A percentile compares a stretch with the other conserved stretches of the same genome.
phyloP scores from a whole-genome alignment of 2,329 filamentous ascomycete genomes.

The Cladophialophora exuberans region DNA sequence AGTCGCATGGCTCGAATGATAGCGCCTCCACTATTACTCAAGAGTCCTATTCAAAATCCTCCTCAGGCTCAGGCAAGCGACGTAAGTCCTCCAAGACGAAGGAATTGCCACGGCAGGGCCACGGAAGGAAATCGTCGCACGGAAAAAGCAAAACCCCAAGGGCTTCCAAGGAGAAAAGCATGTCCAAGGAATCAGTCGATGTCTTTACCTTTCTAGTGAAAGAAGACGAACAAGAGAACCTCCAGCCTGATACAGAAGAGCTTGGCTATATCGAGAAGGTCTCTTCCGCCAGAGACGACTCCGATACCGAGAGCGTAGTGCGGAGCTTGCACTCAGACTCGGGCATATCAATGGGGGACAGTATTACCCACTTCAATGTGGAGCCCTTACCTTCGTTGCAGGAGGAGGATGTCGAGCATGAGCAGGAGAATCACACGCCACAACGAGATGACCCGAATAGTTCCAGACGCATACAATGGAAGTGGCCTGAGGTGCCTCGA shows the following conservation, averaged over 20 bases:
- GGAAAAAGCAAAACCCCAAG: constrained; percentile 2
- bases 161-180: constrained; percentile 18
- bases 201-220: constrained; percentile 31
- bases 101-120: constrained; percentile 6
- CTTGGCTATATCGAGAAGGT: background rate
- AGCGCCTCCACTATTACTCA: constrained; percentile 32
- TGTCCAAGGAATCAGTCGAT: constrained; percentile 28
- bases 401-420: constrained; percentile 20
- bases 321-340: constrained; percentile 40
- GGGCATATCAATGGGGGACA: constrained; percentile 39
- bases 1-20: constrained; percentile 31
- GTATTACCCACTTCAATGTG: constrained; percentile 24
- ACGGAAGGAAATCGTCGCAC: constrained; percentile 5
- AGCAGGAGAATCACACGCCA: constrained; percentile 4
- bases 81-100: constrained; percentile 21
- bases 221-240: constrained; percentile 18
- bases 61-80: constrained; percentile 16
- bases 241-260: constrained; percentile 6
- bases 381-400: constrained; percentile 21
- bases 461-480: constrained; percentile 16
- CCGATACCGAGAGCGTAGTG: constrained; percentile 28
- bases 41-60: constrained; percentile 31
- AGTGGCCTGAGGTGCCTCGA: constrained; percentile 24
- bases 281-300: constrained; percentile 18
- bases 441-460: constrained; percentile 2